Conservation (phyloP, 2,329 filamentous ascomycete genomes). For the Botryosphaeria dothidea region DNA sequence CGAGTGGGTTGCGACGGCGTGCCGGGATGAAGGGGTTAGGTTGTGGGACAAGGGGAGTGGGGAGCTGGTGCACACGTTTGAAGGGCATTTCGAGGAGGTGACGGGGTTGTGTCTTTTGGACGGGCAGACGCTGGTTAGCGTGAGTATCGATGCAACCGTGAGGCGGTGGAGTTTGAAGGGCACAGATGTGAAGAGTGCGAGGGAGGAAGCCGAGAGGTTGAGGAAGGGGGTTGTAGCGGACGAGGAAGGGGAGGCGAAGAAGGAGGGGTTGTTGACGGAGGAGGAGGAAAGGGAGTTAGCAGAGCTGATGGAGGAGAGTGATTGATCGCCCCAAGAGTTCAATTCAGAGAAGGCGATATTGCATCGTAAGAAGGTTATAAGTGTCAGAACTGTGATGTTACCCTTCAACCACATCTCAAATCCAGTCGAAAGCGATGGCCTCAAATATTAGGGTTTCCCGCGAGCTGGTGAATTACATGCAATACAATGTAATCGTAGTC, state of each 20-base stretch:
- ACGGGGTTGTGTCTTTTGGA: constrained; percentile 71
- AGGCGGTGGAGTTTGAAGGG: constrained; percentile 77
- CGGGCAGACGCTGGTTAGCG: constrained; percentile 62
- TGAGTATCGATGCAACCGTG: constrained; percentile 87
- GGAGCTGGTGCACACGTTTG: constrained; percentile 70
- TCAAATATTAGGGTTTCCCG: no score
- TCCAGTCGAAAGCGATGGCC: background rate
- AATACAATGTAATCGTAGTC: no score
- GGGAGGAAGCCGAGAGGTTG: constrained; percentile 52
- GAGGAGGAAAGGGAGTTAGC: constrained; percentile 94
- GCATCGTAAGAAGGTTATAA: no score
- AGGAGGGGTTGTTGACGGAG: constrained; percentile 66
- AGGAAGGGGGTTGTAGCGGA: constrained; percentile 49
- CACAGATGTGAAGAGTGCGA: constrained; percentile 58
- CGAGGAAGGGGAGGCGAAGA: constrained; percentile 47
- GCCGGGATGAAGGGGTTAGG: constrained; percentile 86
- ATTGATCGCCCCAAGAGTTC: constrained; percentile 31
- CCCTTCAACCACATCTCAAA: background rate
- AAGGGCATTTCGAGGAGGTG: constrained; percentile 91
- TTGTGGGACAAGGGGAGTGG: constrained; percentile 79
- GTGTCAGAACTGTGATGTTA: background rate
- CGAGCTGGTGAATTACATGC: no score
- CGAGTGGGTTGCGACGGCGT: constrained; percentile 81
- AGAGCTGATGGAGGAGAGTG: constrained; percentile 80
- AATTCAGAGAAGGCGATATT: no score